Conservation (phyloP, 345 rosid species). For the Carallia pectinifolia region DNA sequence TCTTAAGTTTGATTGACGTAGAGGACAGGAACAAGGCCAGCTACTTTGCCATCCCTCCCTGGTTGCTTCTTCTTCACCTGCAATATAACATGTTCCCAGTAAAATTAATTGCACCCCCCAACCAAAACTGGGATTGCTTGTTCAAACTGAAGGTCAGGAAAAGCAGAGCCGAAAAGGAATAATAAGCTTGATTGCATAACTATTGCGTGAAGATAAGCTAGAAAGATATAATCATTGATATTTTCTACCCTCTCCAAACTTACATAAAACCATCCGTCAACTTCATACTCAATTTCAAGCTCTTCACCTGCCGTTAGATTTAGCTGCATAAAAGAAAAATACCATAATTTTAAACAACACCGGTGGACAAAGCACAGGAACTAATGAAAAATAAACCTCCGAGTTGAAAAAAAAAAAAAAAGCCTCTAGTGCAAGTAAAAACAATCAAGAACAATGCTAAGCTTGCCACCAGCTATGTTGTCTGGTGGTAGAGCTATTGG, state of each 20-base stretch:
- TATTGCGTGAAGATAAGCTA: not conserved
- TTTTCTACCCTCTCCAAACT: conserved; percentile 29
- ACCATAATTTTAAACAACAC: not conserved
- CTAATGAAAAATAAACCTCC: not conserved
- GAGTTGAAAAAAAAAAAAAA: too few species aligned
- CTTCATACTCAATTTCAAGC: conserved; percentile 92
- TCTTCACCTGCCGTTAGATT: conserved; percentile 91
- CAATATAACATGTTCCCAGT: conserved; percentile 7
- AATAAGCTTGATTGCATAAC: too few species aligned
- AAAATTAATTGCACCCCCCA: not conserved
- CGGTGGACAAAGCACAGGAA: not conserved
- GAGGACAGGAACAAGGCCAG: conserved; percentile 94
- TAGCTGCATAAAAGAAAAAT: conserved; percentile 53
- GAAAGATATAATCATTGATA: not conserved
- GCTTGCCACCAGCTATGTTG: too few species aligned
- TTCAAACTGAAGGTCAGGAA: too few species aligned
- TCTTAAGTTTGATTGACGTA: conserved; percentile 68
- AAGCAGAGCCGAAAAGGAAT: too few species aligned
- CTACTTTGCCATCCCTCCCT: conserved; percentile 92
- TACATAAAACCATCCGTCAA: conserved; percentile 98
- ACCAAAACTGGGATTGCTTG: too few species aligned
- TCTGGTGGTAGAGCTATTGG: too few species aligned
- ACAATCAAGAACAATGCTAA: too few species aligned
- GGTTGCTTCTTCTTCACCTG: conserved; percentile 99
- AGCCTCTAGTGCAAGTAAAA: too few species aligned